Evolutionary conservation across 441 rosid genomes (phyloP), one percentile per base, ranked within the genome.

Genomic region (Hura crepitans): DNA sequence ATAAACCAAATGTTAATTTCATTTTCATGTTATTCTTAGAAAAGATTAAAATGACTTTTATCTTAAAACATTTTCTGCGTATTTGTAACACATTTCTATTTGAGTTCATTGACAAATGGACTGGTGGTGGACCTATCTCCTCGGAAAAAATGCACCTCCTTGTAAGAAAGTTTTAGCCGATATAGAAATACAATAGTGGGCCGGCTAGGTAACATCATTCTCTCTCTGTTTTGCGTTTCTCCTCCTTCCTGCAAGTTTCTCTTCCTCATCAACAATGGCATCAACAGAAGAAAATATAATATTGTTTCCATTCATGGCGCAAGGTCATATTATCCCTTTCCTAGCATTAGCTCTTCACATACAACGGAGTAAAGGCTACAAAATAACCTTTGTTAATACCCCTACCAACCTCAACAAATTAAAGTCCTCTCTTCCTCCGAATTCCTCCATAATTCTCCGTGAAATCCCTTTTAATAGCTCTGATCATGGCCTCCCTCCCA

Each of bases 261-360:
- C 62, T 7, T 8, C 15, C 0, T 35, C 27, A 27, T 35, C 72
- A 50, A 42, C 72, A 70, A 80, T 81, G 78, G 68, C 75, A 0
- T 43, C 67, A 42, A 73, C n/a, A 35, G 71, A 67, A 59, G 73
- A 78, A 49, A 68, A 79, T 50, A 63, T 92, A 28, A 79, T 87
- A 2, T 61, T 92, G 75, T 84, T 92, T 43, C 96, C 97, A 11
- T 87, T 88, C 93, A 87, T 85, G 94, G 97, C 85, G 31, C 94
- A 89, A 73, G 96, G 96, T 59, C 97, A 92, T 70, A 78, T 90
- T 55, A 88, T 85, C 74, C 96, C 93, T 50, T 87, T 87, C 77
- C 78, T 89, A 11, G 89, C 92, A 8, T 77, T 90, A 61, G 88
- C 92, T 53, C 84, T 82, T 66, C 89, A 82, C 62, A 73, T 90